These are phyloP conservation scores for Penicillium corylophilum DNA, from an alignment of 2,329 filamentous ascomycete species.

Conservation along the genomic window DNA sequence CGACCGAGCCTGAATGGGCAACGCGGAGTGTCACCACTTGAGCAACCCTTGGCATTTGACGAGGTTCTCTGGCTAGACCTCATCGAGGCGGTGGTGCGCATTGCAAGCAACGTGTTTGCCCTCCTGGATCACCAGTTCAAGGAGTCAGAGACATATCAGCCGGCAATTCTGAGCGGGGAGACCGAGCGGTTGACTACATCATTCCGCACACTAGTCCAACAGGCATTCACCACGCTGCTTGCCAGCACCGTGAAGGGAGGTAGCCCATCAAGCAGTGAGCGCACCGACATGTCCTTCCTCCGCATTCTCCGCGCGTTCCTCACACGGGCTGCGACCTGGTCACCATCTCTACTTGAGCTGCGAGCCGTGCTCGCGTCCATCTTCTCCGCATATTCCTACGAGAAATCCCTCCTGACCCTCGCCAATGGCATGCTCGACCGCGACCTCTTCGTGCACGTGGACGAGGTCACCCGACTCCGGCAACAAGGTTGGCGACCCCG, in stretches of 20 bases:
- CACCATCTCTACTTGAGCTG: slow-evolving; percentile 82
- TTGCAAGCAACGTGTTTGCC: slow-evolving; percentile 64
- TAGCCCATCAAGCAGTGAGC: slow-evolving; percentile 30
- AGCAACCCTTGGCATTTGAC: slow-evolving; percentile 59
- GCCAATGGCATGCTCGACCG: slow-evolving; percentile 85
- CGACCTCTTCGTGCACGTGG: slow-evolving; percentile 81
- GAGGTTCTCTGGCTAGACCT: slow-evolving; percentile 67
- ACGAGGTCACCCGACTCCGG: slow-evolving; percentile 69
- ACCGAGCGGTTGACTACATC: slow-evolving; percentile 57
- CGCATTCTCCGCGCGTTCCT: slow-evolving; percentile 87
- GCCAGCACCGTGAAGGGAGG: slow-evolving; percentile 63
- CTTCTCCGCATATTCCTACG: slow-evolving; percentile 93
- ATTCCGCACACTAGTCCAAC: slow-evolving; percentile 79
- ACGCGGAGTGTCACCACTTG: slow-evolving; percentile 46
- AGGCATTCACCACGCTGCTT: slow-evolving; percentile 83
- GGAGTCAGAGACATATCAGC: slow-evolving; percentile 12
- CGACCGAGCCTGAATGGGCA: slow-evolving; percentile 34
- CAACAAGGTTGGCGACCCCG: slow-evolving; percentile 86
- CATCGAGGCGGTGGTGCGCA: slow-evolving; percentile 60
- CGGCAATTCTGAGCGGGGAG: slow-evolving; percentile 20
- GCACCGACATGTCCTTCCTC: slow-evolving; percentile 72
- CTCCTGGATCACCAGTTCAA: slow-evolving; percentile 45
- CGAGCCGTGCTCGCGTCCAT: slow-evolving; percentile 82
- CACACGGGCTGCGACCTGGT: slow-evolving; percentile 73
- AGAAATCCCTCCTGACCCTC: slow-evolving; percentile 81